These are phyloP conservation scores for Paraphaeosphaeria minitans DNA, from an alignment of 2,329 filamentous ascomycete species.

Conservation along the genomic window DNA sequence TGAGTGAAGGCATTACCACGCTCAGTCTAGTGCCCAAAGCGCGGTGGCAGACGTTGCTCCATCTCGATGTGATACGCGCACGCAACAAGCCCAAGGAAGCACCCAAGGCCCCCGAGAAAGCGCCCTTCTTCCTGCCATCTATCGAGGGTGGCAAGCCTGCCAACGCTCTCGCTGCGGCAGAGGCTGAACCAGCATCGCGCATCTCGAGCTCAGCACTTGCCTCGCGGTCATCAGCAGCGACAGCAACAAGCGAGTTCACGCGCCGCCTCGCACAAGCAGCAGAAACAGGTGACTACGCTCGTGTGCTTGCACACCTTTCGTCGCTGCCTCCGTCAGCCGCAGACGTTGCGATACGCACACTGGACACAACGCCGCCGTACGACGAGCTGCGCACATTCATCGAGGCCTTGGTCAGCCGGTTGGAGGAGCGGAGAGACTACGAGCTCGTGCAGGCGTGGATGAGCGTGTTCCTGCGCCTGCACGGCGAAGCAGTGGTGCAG, in stretches of 20 bases:
- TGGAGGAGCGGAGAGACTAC: slow-evolving; percentile 77
- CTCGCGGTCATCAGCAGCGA: slow-evolving; percentile 35
- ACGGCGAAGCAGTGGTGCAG: slow-evolving; percentile 64
- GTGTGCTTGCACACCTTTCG: slow-evolving; percentile 79
- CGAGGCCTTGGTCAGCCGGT: slow-evolving; percentile 72
- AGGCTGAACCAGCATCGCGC: slow-evolving; percentile 33
- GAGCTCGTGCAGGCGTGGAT: slow-evolving; percentile 97
- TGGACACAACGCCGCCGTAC: slow-evolving; percentile 60
- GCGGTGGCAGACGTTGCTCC: slow-evolving; percentile 91
- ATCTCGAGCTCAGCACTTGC: slow-evolving; percentile 42
- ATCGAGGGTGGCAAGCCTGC: slow-evolving; percentile 40
- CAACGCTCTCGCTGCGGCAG: slow-evolving; percentile 20
- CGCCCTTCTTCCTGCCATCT: slow-evolving; percentile 90
- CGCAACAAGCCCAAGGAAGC: slow-evolving; percentile 94
- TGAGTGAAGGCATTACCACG: slow-evolving; percentile 82
- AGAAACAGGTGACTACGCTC: slow-evolving; percentile 64
- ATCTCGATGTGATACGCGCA: slow-evolving; percentile 86
- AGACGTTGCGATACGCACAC: slow-evolving; percentile 87
- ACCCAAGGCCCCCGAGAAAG: slow-evolving; percentile 89
- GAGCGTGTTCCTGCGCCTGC: slow-evolving; percentile 85
- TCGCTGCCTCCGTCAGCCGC: slow-evolving; percentile 81
- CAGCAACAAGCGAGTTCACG: slow-evolving; percentile 52
- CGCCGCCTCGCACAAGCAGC: slow-evolving; percentile 53
- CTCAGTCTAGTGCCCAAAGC: slow-evolving; percentile 88
- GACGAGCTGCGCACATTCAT: slow-evolving; percentile 82